Percentiles rank a stretch among this genome's conserved stretches.
Evolutionary conservation across 1,284 basidiomycete genomes (phyloP).

Genomic region (Trichosporon ovoides): DNA sequence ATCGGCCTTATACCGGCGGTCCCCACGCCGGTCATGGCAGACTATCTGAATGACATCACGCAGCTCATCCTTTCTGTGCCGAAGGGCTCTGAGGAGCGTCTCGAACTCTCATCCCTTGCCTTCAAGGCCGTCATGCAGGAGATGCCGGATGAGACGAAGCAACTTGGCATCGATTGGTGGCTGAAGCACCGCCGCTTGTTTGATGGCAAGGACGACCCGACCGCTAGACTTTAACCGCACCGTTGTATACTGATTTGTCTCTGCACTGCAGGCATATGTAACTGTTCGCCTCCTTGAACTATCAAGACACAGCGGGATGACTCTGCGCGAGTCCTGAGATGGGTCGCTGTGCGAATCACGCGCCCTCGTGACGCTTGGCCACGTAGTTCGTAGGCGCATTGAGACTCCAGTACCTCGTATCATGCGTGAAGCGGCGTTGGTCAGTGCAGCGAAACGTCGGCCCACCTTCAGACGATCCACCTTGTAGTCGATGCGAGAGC

Average conservation of each 20-base stretch:
- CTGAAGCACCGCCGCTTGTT: constrained; percentile 22
- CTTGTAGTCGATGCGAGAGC: too few species aligned
- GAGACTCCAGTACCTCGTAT: too few species aligned
- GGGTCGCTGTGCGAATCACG: too few species aligned
- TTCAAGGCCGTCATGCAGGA: constrained; percentile 34
- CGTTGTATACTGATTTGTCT: background rate
- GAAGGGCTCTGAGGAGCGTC: constrained; percentile 20
- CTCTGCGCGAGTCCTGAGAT: too few species aligned
- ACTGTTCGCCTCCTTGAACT: too few species aligned
- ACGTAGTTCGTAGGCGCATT: too few species aligned
- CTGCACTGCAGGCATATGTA: background rate
- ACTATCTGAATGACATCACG: constrained; percentile 29
- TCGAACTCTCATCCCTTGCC: constrained; percentile 22
- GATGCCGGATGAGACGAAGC: constrained; percentile 30
- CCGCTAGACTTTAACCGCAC: constrained; percentile 3
- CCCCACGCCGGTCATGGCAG: constrained; percentile 10
- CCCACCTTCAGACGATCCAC: too few species aligned
- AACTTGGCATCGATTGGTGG: constrained; percentile 39
- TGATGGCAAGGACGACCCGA: constrained; percentile 7
- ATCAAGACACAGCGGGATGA: too few species aligned
- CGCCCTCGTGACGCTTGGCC: too few species aligned
- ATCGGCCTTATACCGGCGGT: constrained; percentile 24
- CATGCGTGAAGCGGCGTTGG: too few species aligned
- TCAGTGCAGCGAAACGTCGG: too few species aligned
- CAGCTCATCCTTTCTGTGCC: constrained; percentile 16